phyloP scores from a whole-genome alignment of 305 asterid genomes.

The Fraxinus albicans region DNA sequence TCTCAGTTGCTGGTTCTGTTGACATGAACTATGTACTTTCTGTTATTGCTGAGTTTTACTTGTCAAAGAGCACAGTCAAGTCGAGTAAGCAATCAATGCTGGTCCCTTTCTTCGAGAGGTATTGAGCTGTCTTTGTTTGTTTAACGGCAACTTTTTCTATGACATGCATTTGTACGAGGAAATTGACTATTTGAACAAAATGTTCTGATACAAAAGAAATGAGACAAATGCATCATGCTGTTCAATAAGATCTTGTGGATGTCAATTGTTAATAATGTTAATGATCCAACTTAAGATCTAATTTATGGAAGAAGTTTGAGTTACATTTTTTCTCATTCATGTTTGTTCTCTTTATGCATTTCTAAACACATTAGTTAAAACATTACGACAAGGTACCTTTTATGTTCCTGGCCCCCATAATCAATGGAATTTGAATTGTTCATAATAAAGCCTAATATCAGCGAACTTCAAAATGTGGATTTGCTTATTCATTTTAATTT shows the following conservation, averaged over 20 bases:
- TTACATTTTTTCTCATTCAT: background rate
- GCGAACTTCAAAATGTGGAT: background rate
- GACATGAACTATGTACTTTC: constrained; percentile 55
- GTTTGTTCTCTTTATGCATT: background rate
- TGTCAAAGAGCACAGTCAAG: constrained; percentile 43
- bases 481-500: background rate
- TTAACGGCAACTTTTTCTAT: background rate
- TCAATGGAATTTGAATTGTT: background rate
- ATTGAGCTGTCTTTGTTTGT: constrained; percentile 7
- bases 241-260: background rate
- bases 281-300: background rate
- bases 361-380: background rate
- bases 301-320: background rate
- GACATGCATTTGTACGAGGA: background rate
- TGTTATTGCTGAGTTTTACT: constrained; percentile 43
- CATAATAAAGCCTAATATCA: background rate
- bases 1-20: constrained; percentile 24
- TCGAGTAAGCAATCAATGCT: constrained; percentile 59
- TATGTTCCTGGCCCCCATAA: background rate
- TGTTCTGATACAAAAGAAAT: background rate
- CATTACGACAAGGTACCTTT: background rate
- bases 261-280: background rate
- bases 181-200: background rate
- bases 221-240: background rate
- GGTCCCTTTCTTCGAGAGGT: constrained; percentile 95